These are phyloP conservation scores for Phytophthora idaei DNA, from an alignment of 352 stramenopile genomes.

Conservation along the genomic window DNA sequence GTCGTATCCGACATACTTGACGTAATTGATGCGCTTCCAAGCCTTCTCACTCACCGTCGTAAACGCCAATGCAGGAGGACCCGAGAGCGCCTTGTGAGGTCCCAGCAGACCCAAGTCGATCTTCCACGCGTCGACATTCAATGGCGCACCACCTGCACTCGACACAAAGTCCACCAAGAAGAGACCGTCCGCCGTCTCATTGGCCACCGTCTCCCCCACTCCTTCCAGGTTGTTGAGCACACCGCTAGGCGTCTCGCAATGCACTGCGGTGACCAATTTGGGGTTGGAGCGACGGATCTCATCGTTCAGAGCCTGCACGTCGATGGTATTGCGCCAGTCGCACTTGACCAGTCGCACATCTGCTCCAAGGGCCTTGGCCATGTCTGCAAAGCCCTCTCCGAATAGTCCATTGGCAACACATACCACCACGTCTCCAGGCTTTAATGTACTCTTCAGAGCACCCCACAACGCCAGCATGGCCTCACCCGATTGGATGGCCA, in stretches of 20 bases:
- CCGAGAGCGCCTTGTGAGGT: constrained; percentile 56
- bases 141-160: constrained; percentile 43
- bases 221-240: constrained; percentile 49
- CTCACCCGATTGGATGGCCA: constrained; percentile 64
- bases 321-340: constrained; percentile 50
- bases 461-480: constrained; percentile 64
- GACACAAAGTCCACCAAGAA: constrained; percentile 68
- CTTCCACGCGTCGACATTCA: constrained; percentile 45
- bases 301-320: constrained; percentile 36
- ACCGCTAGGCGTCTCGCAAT: constrained; percentile 61
- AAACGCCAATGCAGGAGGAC: constrained; percentile 45
- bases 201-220: constrained; percentile 44
- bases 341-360: constrained; percentile 45
- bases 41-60: constrained; percentile 58
- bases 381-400: constrained; percentile 53
- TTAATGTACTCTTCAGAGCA: constrained; percentile 52
- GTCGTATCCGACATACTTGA: constrained; percentile 39
- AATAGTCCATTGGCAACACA: constrained; percentile 58
- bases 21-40: constrained; percentile 48
- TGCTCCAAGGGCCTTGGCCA: constrained; percentile 48
- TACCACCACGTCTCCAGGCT: constrained; percentile 47
- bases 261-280: constrained; percentile 56
- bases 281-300: constrained; percentile 51
- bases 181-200: constrained; percentile 53
- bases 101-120: constrained; percentile 57